Conservation (phyloP, 345 rosid genomes). For the Populus nigra region DNA sequence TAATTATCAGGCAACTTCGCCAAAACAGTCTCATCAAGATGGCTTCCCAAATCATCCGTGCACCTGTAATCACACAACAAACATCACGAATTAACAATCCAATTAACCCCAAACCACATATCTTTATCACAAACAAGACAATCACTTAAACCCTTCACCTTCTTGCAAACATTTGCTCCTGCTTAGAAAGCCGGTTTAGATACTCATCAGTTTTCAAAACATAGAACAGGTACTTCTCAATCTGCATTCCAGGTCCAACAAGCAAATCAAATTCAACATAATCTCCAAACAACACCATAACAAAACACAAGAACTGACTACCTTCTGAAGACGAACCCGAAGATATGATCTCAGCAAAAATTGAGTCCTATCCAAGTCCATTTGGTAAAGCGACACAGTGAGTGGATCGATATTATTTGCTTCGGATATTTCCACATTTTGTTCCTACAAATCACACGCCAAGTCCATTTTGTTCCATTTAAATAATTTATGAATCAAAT, state of each 20-base stretch:
- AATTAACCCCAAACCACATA: not conserved
- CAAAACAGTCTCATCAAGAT: slow-evolving; percentile 46
- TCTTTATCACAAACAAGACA: not conserved
- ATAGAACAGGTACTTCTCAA: slow-evolving; percentile 73
- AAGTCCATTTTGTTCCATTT: not conserved
- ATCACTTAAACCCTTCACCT: slow-evolving; percentile 38
- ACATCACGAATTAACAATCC: not conserved
- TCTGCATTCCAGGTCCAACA: slow-evolving; percentile 34
- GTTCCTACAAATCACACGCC: slow-evolving; percentile 42
- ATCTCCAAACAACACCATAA: not conserved
- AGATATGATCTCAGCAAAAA: slow-evolving; percentile 85
- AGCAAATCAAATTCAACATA: not conserved
- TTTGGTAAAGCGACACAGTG: slow-evolving; percentile 73
- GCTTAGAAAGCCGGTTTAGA: slow-evolving; percentile 49
- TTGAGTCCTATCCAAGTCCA: slow-evolving; percentile 82
- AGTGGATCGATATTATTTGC: slow-evolving; percentile 54
- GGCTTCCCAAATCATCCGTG: slow-evolving; percentile 23
- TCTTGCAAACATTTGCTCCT: slow-evolving; percentile 58
- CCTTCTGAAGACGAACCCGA: slow-evolving; percentile 83
- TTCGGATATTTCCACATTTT: slow-evolving; percentile 45
- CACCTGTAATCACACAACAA: slow-evolving; percentile 38
- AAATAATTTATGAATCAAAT: not conserved
- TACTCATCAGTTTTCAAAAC: slow-evolving; percentile 50
- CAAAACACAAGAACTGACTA: slow-evolving; percentile 11
- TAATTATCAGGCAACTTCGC: slow-evolving; percentile 75